Conservation (phyloP, 257 asterid genomes). For the Solanum chiquidenum region DNA sequence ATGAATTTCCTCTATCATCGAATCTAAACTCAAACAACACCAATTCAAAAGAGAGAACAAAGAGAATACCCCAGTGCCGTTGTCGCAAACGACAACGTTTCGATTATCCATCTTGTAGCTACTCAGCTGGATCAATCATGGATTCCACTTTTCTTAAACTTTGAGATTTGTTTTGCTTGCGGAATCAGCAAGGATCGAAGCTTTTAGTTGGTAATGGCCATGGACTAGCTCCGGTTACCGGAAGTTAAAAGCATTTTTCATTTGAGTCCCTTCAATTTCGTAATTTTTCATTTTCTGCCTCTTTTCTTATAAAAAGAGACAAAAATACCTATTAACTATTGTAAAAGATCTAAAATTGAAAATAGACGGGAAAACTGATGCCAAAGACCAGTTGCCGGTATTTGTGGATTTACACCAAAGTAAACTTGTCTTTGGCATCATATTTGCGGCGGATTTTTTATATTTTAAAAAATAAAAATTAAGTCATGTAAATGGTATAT, state of each 20-base stretch:
- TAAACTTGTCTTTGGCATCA: neutral
- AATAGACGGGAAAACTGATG: neutral
- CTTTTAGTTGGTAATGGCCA: neutral
- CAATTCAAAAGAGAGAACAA: neutral
- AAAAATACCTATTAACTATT: neutral
- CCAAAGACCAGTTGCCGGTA: neutral
- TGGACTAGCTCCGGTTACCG: neutral
- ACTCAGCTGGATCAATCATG: neutral
- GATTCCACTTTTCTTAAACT: neutral
- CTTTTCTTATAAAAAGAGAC: neutral
- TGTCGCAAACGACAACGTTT: slow-evolving; percentile 88
- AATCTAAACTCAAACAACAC: neutral
- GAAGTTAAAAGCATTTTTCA: neutral
- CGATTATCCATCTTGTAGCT: slow-evolving; percentile 51
- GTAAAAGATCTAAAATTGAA: neutral
- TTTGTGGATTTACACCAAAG: neutral
- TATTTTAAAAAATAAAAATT: too few relatives aligned
- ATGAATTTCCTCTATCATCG: neutral
- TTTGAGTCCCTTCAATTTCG: neutral
- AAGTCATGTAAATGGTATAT: neutral
- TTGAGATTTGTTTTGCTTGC: neutral
- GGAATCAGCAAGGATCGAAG: neutral
- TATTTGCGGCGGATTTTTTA: neutral
- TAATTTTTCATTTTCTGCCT: neutral
- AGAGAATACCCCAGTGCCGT: slow-evolving; percentile 78